phyloP scores from a whole-genome alignment of 176 grass and related monocot species.

The Elaeis guineensis region DNA sequence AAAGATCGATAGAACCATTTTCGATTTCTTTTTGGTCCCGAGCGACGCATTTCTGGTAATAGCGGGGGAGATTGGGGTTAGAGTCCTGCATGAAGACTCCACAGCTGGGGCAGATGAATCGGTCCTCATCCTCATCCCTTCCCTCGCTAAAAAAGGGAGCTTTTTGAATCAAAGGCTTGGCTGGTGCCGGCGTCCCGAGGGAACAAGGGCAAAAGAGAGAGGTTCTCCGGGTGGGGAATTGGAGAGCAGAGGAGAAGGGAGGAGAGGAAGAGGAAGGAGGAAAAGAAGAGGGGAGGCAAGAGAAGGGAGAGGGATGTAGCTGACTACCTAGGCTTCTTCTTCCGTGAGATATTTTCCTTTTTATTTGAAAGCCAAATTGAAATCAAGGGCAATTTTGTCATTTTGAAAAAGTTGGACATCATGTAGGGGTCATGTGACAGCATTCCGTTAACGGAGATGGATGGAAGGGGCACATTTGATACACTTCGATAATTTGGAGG shows the following conservation, averaged over 20 bases:
- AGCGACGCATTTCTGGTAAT: conserved; percentile 50
- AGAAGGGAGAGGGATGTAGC: conserved; percentile 8
- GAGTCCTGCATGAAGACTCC: conserved; percentile 89
- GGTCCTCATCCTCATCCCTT: conserved; percentile 30
- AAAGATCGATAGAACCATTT: neutral
- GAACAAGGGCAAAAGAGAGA: conserved; percentile 13
- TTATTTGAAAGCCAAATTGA: too few species aligned
- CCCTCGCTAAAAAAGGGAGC: conserved; percentile 34
- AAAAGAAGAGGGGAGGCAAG: conserved; percentile 3
- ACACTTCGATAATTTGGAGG: too few species aligned
- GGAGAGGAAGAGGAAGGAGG: neutral
- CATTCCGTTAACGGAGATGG: too few species aligned
- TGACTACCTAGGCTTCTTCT: neutral
- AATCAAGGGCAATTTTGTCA: too few species aligned
- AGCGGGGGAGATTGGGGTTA: conserved; percentile 66
- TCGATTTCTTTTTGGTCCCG: neutral
- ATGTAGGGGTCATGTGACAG: too few species aligned
- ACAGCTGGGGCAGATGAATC: conserved; percentile 59
- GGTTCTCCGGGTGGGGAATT: conserved; percentile 9
- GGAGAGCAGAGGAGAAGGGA: conserved; percentile 5
- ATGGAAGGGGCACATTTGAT: too few species aligned
- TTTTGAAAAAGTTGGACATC: too few species aligned
- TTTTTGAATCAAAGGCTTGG: conserved; percentile 6
- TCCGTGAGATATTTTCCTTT: too few species aligned
- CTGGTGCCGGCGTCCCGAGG: neutral